Evolutionary conservation across 2,329 filamentous ascomycete species (phyloP), one percentile per base, ranked within the genome.

Genomic region (Juglanconis sp.): DNA sequence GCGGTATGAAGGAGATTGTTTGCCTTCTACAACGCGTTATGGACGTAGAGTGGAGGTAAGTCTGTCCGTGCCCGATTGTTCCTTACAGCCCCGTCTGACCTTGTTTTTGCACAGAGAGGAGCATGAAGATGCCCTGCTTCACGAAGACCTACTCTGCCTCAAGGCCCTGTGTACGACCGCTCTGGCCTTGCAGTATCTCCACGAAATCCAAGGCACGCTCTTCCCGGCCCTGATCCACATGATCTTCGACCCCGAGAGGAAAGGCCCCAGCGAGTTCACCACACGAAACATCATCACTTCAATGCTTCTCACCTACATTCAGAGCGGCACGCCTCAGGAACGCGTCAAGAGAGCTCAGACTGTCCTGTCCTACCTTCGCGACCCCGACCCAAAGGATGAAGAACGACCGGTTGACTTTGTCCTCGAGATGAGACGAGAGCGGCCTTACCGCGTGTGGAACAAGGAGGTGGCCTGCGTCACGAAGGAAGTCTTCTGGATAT

Each of bases 401-500:
- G 85, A 89, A 63, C 86, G 88, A 24, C 91, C 92, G 0, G 79
- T 96, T 7, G 87, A 87, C 3, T 98, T 98, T 71, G 92, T 98
- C 51, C 78, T 94, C 30, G 90, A 93, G 63, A 98, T 98, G 87
- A 89, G 90, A 67, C 87, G 88, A 40, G 86, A 92, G 53, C 85
- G 94, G 0, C 94, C 94, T 0, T 99, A 97, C 73, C 89, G 92
- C 38, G 85, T 96, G 3, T 99, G 94, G 94, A 92, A 89, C 76
- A 95, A 93, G 73, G 95, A 99, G 75, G 87, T 94, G 17, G 88
- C 88, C 62, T 93, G 90, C 68, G 94, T 98, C 52, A 96, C 93
- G 47, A 97, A 97, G 74, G 94, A 99, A 73, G 94, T 98, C 34
- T 99, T 99, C 72, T 99, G 94, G 94, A 98, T 98, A 71, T 99